Evolutionary conservation across 2,329 filamentous ascomycete genomes (phyloP).

Genomic region (Dendryphion nanum): DNA sequence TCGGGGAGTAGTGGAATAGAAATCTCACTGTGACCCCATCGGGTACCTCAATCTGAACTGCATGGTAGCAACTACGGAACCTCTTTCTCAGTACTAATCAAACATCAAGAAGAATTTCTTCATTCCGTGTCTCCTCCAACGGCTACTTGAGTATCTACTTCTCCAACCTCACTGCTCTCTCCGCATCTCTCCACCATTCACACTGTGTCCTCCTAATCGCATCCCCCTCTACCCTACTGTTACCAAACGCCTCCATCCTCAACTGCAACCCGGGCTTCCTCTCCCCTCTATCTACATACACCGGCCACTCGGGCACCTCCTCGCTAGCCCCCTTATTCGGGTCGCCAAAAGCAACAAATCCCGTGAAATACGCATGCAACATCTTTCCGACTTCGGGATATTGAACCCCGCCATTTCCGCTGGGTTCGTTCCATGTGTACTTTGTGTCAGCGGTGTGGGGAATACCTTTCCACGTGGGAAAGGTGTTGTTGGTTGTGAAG

Average conservation of each 20-base stretch:
- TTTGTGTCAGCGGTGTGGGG: slow-evolving; percentile 29
- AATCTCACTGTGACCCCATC: too few species aligned
- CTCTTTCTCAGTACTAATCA: too few species aligned
- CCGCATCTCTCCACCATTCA: slow-evolving; percentile 32
- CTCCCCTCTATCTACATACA: slow-evolving; percentile 16
- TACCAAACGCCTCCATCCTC: slow-evolving; percentile 18
- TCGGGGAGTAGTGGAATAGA: too few species aligned
- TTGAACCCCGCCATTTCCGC: slow-evolving; percentile 22
- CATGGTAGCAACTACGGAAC: too few species aligned
- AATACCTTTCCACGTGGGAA: slow-evolving; percentile 25
- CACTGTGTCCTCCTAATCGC: slow-evolving; percentile 30
- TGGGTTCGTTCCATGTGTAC: too few species aligned
- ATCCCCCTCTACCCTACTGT: slow-evolving; percentile 17
- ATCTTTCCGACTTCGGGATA: slow-evolving; percentile 29
- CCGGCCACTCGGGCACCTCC: slow-evolving; percentile 28
- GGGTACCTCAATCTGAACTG: too few species aligned
- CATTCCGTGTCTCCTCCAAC: too few species aligned
- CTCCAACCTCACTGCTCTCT: slow-evolving; percentile 26
- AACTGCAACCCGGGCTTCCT: slow-evolving; percentile 22
- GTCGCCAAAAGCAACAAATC: slow-evolving; percentile 35
- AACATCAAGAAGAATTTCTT: too few species aligned
- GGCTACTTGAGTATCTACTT: too few species aligned
- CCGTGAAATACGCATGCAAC: slow-evolving; percentile 36
- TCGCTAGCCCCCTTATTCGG: slow-evolving; percentile 27
- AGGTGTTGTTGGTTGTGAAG: slow-evolving; percentile 34